phyloP scores from a whole-genome alignment of 169 alveolate genomes.

The Plasmodium yoelii region DNA sequence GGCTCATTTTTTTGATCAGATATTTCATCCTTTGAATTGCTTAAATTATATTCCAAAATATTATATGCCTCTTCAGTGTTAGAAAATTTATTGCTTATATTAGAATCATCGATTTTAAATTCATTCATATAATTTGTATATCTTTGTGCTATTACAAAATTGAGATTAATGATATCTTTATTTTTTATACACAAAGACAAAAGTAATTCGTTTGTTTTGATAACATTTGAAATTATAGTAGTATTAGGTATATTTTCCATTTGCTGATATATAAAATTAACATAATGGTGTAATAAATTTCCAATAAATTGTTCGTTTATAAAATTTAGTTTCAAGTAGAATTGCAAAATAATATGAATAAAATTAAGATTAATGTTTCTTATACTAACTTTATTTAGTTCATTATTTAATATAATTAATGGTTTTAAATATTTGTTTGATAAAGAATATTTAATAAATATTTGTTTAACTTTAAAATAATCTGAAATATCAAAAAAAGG shows the following conservation, averaged over 20 bases:
- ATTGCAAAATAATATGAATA: constrained; percentile 56
- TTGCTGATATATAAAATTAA: constrained; percentile 17
- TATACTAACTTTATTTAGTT: constrained; percentile 39
- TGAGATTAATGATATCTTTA: constrained; percentile 40
- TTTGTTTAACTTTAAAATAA: constrained; percentile 36
- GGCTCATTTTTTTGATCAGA: background rate
- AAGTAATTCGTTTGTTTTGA: constrained; percentile 51
- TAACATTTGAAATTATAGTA: constrained; percentile 9
- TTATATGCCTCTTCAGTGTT: background rate
- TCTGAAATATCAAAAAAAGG: constrained; percentile 37
- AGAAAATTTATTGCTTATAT: background rate
- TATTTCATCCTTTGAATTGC: background rate
- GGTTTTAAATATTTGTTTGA: constrained; percentile 31
- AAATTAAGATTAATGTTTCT: constrained; percentile 23
- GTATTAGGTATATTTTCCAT: background rate
- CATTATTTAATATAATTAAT: constrained; percentile 33
- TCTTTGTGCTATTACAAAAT: constrained; percentile 41
- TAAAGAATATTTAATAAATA: constrained; percentile 62
- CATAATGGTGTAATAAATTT: constrained; percentile 13
- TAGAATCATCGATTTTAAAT: background rate
- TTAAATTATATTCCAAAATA: background rate
- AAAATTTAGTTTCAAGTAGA: constrained; percentile 28
- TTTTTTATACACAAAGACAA: constrained; percentile 52
- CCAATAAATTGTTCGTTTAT: constrained; percentile 48
- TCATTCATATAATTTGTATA: constrained; percentile 27